Conservation (phyloP, 768 basidiomycete species). For the Tulasnella calospora region DNA sequence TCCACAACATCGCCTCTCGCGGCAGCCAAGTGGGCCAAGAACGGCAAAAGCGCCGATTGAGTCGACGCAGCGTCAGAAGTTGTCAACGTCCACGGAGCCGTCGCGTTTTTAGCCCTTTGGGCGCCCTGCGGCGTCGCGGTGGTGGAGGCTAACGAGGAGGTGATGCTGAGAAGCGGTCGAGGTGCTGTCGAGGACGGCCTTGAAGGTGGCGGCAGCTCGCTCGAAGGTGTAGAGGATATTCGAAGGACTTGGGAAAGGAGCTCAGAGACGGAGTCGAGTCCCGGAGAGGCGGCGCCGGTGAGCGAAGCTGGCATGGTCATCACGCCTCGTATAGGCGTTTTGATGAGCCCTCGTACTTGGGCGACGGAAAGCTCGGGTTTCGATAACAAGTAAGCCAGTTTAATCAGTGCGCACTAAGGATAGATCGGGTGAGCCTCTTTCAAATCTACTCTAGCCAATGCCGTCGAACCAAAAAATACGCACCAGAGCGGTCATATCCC, state of each 20-base stretch:
- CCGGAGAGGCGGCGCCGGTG: slow-evolving; percentile 37
- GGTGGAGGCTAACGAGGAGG: slow-evolving; percentile 14
- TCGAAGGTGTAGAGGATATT: slow-evolving; percentile 13
- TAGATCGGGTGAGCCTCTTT: not conserved
- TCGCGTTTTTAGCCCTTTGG: slow-evolving; percentile 33
- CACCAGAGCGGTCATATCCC: slow-evolving; percentile 96
- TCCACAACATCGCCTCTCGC: slow-evolving; percentile 62
- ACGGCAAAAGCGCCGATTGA: slow-evolving; percentile 67
- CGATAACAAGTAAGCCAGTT: slow-evolving; percentile 83
- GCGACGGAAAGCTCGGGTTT: slow-evolving; percentile 66
- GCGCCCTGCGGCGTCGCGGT: slow-evolving; percentile 27
- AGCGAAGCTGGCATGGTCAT: slow-evolving; percentile 56
- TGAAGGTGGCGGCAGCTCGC: not conserved
- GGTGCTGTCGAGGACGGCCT: too few species aligned
- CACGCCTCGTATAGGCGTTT: slow-evolving; percentile 80
- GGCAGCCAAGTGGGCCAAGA: slow-evolving; percentile 73
- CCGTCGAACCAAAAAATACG: slow-evolving; percentile 18
- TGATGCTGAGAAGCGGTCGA: not conserved
- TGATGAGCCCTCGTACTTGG: slow-evolving; percentile 70
- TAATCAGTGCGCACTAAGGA: slow-evolving; percentile 76
- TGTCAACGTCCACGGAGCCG: slow-evolving; percentile 73
- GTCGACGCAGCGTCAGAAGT: slow-evolving; percentile 66
- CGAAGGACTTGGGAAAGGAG: slow-evolving; percentile 30
- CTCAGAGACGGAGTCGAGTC: slow-evolving; percentile 27
- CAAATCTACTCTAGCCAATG: not conserved